A percentile compares a stretch with the other conserved stretches of the same genome.
Evolutionary conservation across 2,329 filamentous ascomycete species (phyloP).

Genomic region (Gremmenia infestans): DNA sequence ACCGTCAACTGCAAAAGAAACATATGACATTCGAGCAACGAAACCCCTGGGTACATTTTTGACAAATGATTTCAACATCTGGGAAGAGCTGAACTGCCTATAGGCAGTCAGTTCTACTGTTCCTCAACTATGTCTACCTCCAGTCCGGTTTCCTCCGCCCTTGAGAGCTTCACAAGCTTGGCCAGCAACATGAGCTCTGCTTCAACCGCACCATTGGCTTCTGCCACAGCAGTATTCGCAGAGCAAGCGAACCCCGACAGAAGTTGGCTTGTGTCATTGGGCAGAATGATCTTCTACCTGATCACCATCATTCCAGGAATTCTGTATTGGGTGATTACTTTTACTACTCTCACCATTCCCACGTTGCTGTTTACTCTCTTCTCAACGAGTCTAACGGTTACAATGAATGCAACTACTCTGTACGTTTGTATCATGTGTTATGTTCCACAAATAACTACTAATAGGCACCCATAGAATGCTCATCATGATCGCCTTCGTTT

Average conservation of each 20-base stretch:
- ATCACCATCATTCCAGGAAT: constrained; percentile 53
- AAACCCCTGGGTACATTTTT: neutral
- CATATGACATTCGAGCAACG: neutral
- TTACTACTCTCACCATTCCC: constrained; percentile 83
- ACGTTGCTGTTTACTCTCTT: constrained; percentile 85
- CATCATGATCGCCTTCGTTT: constrained; percentile 70
- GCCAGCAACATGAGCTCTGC: constrained; percentile 20
- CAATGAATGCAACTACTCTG: constrained; percentile 97
- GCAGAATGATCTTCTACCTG: constrained; percentile 48
- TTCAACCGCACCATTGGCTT: constrained; percentile 11
- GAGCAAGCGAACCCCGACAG: constrained; percentile 35
- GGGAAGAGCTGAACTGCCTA: constrained; percentile 9
- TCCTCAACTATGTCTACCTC: constrained; percentile 11
- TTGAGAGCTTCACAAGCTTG: constrained; percentile 20
- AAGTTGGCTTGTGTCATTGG: constrained; percentile 55
- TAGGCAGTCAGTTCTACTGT: constrained; percentile 12
- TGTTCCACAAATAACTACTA: constrained; percentile 7
- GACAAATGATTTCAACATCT: constrained; percentile 12
- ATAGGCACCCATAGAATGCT: constrained; percentile 52
- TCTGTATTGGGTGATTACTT: constrained; percentile 75
- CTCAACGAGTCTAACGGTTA: constrained; percentile 90
- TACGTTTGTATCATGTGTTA: constrained; percentile 41
- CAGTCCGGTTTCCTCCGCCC: constrained; percentile 17
- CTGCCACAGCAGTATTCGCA: constrained; percentile 14
- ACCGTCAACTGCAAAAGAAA: constrained; percentile 1